Percentiles rank a stretch among this genome's conserved stretches.
These are phyloP conservation scores for Alternaria tenuissima DNA, from an alignment of 2,329 filamentous ascomycete genomes.

Conservation along the genomic window DNA sequence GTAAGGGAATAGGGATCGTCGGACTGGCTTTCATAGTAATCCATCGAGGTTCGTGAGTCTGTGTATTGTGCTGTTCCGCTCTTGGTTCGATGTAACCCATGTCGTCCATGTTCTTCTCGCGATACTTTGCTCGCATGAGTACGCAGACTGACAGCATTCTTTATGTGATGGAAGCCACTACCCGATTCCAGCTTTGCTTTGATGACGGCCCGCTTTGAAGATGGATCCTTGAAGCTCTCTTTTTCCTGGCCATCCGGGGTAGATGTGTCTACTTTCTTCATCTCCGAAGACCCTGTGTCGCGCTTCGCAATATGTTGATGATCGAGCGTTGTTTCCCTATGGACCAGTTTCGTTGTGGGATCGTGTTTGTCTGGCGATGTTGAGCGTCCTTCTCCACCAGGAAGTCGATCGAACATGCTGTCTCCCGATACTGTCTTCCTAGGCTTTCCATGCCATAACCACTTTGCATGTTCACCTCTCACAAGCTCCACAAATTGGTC, in stretches of 20 bases:
- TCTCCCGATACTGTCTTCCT: constrained; percentile 64
- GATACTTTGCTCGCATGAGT: constrained; percentile 52
- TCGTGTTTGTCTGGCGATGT: constrained; percentile 63
- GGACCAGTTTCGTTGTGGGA: constrained; percentile 58
- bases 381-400: constrained; percentile 50
- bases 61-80: constrained; percentile 25
- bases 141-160: constrained; percentile 76
- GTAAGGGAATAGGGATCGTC: constrained; percentile 22
- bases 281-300: constrained; percentile 40
- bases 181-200: constrained; percentile 83
- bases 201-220: constrained; percentile 70
- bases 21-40: constrained; percentile 16
- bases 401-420: constrained; percentile 49
- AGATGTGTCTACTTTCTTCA: constrained; percentile 33
- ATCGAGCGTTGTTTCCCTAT: constrained; percentile 58
- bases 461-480: constrained; percentile 84
- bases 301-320: constrained; percentile 36
- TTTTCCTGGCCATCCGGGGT: constrained; percentile 55
- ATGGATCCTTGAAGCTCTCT: constrained; percentile 60
- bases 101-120: constrained; percentile 46
- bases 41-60: constrained; percentile 18
- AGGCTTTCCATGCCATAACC: constrained; percentile 93
- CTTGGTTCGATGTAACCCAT: constrained; percentile 31
- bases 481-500: constrained; percentile 81
- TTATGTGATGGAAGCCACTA: constrained; percentile 83